Percentiles rank a stretch among this genome's conserved stretches.
Conservation (phyloP, 2,329 filamentous ascomycete species). For the Hyphodiscus sp. region DNA sequence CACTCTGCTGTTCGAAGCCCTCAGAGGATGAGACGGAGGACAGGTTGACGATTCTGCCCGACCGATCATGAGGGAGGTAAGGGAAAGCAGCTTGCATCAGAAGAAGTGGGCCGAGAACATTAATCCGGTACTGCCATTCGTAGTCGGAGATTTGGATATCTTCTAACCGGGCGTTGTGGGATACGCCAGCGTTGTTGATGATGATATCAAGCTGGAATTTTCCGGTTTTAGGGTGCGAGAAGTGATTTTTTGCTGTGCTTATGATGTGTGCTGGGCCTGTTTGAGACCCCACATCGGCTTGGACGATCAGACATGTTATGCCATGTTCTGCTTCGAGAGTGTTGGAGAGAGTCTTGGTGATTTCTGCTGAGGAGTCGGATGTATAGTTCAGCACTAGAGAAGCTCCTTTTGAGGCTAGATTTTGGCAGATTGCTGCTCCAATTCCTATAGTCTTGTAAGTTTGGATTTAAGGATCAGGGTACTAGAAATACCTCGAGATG, state of each 20-base stretch:
- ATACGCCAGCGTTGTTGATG: slow-evolving; percentile 77
- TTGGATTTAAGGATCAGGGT: background rate
- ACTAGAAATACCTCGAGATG: slow-evolving; percentile 57
- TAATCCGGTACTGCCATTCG: slow-evolving; percentile 66
- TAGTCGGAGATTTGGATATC: slow-evolving; percentile 62
- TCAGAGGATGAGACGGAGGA: slow-evolving; percentile 50
- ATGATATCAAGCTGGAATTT: slow-evolving; percentile 71
- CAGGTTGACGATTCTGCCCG: slow-evolving; percentile 56
- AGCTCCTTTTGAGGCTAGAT: slow-evolving; percentile 63
- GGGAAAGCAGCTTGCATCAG: slow-evolving; percentile 67
- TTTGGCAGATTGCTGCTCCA: slow-evolving; percentile 56
- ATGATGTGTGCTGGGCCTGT: slow-evolving; percentile 55
- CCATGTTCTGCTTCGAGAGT: slow-evolving; percentile 50
- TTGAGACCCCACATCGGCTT: slow-evolving; percentile 64
- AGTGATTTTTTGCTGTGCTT: slow-evolving; percentile 50
- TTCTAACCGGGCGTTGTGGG: slow-evolving; percentile 57
- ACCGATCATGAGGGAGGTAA: slow-evolving; percentile 63
- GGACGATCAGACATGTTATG: slow-evolving; percentile 55
- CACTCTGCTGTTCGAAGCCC: slow-evolving; percentile 51
- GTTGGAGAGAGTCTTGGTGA: slow-evolving; percentile 46
- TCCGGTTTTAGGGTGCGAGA: slow-evolving; percentile 39
- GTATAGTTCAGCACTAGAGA: slow-evolving; percentile 61
- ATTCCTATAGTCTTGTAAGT: slow-evolving; percentile 51
- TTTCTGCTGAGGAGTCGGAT: slow-evolving; percentile 49
- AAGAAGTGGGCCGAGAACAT: slow-evolving; percentile 75